These are phyloP conservation scores for Ganoderma meredithae DNA, from an alignment of 1,284 basidiomycete species.

Conservation along the genomic window DNA sequence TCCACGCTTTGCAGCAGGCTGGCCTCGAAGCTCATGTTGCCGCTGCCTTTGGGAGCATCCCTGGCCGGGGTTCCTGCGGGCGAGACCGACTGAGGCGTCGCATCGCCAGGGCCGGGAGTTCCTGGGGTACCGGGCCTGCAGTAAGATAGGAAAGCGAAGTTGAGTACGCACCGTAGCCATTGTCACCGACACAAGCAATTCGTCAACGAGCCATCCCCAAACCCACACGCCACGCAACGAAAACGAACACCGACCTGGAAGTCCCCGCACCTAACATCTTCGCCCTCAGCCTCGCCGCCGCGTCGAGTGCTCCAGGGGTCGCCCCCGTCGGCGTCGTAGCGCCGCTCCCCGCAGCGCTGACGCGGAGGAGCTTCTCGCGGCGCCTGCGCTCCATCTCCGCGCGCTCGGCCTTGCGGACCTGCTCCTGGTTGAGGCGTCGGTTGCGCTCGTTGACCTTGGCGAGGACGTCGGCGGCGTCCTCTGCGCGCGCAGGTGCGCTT, in stretches of 20 bases:
- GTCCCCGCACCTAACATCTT: slow-evolving; percentile 47
- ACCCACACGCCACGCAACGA: slow-evolving; percentile 38
- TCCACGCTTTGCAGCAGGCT: slow-evolving; percentile 72
- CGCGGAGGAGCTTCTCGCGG: slow-evolving; percentile 66
- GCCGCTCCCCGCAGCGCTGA: slow-evolving; percentile 35
- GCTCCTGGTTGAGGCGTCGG: slow-evolving; percentile 80
- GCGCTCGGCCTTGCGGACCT: slow-evolving; percentile 79
- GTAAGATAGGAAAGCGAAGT: not conserved
- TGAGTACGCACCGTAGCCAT: not conserved
- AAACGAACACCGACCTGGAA: slow-evolving; percentile 38
- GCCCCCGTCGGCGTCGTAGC: slow-evolving; percentile 47
- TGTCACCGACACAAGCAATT: not conserved
- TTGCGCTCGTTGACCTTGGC: slow-evolving; percentile 90
- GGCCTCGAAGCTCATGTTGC: slow-evolving; percentile 56
- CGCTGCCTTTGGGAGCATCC: slow-evolving; percentile 38
- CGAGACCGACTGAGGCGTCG: slow-evolving; percentile 48
- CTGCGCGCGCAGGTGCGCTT: slow-evolving; percentile 41
- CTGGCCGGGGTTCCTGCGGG: slow-evolving; percentile 42
- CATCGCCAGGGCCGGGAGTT: slow-evolving; percentile 51
- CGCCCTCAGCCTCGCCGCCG: slow-evolving; percentile 71
- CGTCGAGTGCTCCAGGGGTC: slow-evolving; percentile 41
- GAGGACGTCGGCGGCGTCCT: slow-evolving; percentile 60
- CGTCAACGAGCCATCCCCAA: slow-evolving; percentile 25
- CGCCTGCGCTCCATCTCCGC: slow-evolving; percentile 70
- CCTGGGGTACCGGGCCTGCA: slow-evolving; percentile 24